A percentile compares a stretch with the other conserved stretches of the same genome.
These are phyloP conservation scores for Ustilaginoidea virens DNA, from an alignment of 2,329 filamentous ascomycete genomes.

Conservation along the genomic window DNA sequence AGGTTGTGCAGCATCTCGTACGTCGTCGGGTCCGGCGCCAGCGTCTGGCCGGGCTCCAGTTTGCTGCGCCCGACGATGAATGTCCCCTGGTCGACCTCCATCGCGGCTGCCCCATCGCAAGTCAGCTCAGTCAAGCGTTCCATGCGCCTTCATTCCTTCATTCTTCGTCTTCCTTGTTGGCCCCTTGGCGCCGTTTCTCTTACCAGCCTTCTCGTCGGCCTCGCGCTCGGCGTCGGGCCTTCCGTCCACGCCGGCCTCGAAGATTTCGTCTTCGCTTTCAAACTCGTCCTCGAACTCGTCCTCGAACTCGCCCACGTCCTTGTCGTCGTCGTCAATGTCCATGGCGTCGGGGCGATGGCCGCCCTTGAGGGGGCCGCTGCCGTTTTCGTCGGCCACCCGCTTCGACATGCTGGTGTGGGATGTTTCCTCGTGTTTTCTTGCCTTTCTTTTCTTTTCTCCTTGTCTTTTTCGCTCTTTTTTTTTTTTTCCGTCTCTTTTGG, in stretches of 20 bases:
- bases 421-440: too few relatives aligned
- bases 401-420: too few relatives aligned
- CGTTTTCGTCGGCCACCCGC: constrained; percentile 32
- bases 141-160: too few relatives aligned
- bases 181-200: too few relatives aligned
- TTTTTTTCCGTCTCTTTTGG: too few relatives aligned
- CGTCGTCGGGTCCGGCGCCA: constrained; percentile 81
- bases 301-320: constrained; percentile 70
- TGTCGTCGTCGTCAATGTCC: constrained; percentile 48
- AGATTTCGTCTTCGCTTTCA: constrained; percentile 77
- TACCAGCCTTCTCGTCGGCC: constrained; percentile 64
- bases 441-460: too few relatives aligned
- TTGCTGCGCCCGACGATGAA: constrained; percentile 94
- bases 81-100: constrained; percentile 87
- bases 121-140: too few relatives aligned
- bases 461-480: too few relatives aligned
- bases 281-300: constrained; percentile 91
- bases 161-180: too few relatives aligned
- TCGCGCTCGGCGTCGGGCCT: constrained; percentile 84
- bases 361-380: constrained; percentile 38
- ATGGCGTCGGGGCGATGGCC: constrained; percentile 46
- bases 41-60: constrained; percentile 76
- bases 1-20: constrained; percentile 97
- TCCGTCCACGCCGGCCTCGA: constrained; percentile 89
- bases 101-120: constrained; percentile 30